Evolutionary conservation across 305 asterid species (phyloP), one percentile per base, ranked within the genome.

Genomic region (Fraxinus angustifolia): DNA sequence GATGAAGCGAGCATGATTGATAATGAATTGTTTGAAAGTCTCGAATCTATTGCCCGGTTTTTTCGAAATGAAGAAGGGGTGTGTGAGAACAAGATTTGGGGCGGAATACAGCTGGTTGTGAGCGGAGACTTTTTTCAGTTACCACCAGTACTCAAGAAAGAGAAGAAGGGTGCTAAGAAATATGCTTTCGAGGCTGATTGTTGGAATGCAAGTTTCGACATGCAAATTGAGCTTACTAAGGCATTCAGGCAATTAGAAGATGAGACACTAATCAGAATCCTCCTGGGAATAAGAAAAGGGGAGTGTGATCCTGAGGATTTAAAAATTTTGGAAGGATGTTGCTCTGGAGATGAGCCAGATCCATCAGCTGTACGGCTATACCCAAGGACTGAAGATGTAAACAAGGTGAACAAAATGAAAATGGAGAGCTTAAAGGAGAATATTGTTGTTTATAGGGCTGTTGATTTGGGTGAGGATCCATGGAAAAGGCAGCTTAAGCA

Each of bases 111-210:
- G 81, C 83, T 94, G 81, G 90, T 94, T 76, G 97, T 88, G 81
- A 83, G 96, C 60, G 98, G 95, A 21, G 97, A 94, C 74, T 94
- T 94, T 87, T 90, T 87, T 79, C 96, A 94, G 79, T 80, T 94
- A 60, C 96, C 97, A n/a, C 97, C 98, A 0, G 78, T 91, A 62
- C 7, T 70, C 14, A 77, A 56, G 73, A 76, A 84, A 73, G 58
- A 58, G 80, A 82, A 79, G 68, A 30, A 78, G 62, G 31, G 3
- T 3, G 77, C 2, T 10, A 92, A 86, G 80, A 86, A 84, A 19
- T 94, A 86, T 73, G 92, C 97, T 16, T 94, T 94, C 26, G 96
- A 94, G 87, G 93, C 98, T 26, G 92, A 88, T 75, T 91, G 92
- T 75, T 92, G 98, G 98, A 65, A 82, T 68, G 78, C 82, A 17